Base-by-base conservation (phyloP, 306 rosid species). In the Quercus aquifolioides region DNA sequence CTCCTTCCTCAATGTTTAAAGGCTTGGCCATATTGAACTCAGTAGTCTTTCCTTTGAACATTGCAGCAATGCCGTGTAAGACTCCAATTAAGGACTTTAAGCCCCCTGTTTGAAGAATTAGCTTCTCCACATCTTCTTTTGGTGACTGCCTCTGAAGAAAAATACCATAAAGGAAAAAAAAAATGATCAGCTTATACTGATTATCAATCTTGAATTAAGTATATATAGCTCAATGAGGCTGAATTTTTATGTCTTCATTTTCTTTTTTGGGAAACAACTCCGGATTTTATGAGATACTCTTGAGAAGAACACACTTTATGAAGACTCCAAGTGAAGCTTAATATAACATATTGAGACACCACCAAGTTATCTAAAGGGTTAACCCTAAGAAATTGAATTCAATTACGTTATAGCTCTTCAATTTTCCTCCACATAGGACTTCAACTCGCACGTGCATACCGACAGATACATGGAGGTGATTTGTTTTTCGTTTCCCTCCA, bases 31-130 rank as follows among this genome's bases (percentile, higher is more conserved):
- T 18, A 59, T 70, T 76, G 4, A 56, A 21, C 2, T 25, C 86
- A 3, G 25, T 65, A 69, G 84, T 87, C 79, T 87, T 94, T 19
- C 76, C 65, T 54, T 91, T 91, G 8, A 52, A 85, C 77, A 92
- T 89, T 0, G 63, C 73, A 26, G 97, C 76, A 56, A 92, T 82
- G 5, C 91, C 89, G 25, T 91, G 97, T 67, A 94, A 38, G 78
- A 89, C 83, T 41, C 97, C 97, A 77, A 94, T 90, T 35, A 92
- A 75, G 25, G 94, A 85, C 79, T 91, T 92, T 18, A 92, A 78
- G 0, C 97, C 94, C 13, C 95, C 97, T 0, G 91, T 81, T 79
- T 90, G 80, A 10, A 88, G 87, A 69, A 94, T 94, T 73, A 94
- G 38, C 85, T 74, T 91, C 94, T 92, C 97, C 75, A 94, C 63